A percentile compares a stretch with the other conserved stretches of the same genome.
Evolutionary conservation across 2,329 filamentous ascomycete species (phyloP).

Genomic region (Colletotrichum eleusines): DNA sequence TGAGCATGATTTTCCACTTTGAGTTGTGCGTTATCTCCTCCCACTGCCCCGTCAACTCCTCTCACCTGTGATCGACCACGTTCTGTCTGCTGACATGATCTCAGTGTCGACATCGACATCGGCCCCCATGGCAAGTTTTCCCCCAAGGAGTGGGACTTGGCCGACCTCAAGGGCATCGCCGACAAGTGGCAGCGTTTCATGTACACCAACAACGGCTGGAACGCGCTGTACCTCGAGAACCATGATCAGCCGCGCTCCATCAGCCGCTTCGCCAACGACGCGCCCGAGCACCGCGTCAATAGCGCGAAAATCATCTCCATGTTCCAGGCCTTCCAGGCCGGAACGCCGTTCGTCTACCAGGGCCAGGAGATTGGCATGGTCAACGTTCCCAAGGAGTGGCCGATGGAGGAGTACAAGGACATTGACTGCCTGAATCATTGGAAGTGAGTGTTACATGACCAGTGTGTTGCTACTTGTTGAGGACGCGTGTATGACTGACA

Average conservation of each 20-base stretch:
- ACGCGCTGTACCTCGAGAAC: slow-evolving; percentile 74
- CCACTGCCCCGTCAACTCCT: neutral
- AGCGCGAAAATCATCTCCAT: slow-evolving; percentile 72
- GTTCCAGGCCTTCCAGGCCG: slow-evolving; percentile 68
- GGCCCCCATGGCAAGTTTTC: slow-evolving; percentile 59
- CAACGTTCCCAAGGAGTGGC: slow-evolving; percentile 72
- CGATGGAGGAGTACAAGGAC: slow-evolving; percentile 76
- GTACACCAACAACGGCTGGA: slow-evolving; percentile 72
- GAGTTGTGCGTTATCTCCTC: slow-evolving; percentile 62
- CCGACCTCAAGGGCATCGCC: slow-evolving; percentile 64
- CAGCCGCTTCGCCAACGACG: slow-evolving; percentile 65
- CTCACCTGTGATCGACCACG: neutral
- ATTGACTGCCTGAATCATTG: slow-evolving; percentile 69
- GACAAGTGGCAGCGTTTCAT: slow-evolving; percentile 71
- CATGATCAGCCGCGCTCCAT: slow-evolving; percentile 74
- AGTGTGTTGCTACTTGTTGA: neutral
- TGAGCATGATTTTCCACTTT: slow-evolving; percentile 82
- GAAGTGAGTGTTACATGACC: slow-evolving; percentile 50
- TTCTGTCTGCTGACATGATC: slow-evolving; percentile 9
- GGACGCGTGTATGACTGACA: slow-evolving; percentile 1
- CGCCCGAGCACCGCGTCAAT: slow-evolving; percentile 59
- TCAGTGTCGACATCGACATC: slow-evolving; percentile 63
- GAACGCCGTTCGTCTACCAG: slow-evolving; percentile 77
- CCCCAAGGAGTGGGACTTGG: slow-evolving; percentile 58
- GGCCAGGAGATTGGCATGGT: slow-evolving; percentile 77